Base-by-base conservation (phyloP, 768 basidiomycete species). In the Lentinula edodes region DNA sequence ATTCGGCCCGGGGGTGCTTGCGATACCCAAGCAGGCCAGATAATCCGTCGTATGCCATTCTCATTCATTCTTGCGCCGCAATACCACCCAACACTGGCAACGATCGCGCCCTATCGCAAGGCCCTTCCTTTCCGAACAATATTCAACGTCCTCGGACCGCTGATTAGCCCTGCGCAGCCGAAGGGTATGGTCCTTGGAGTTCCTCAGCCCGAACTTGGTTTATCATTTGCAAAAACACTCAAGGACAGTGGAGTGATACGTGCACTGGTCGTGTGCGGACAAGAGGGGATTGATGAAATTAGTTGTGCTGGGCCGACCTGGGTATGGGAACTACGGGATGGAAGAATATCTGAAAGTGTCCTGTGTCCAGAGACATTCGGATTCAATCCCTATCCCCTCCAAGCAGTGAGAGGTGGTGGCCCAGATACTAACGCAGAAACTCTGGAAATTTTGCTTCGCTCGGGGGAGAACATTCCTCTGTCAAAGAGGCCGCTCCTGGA, bases 61-160 rank as follows among this genome's bases (percentile, higher is more conserved):
- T 86, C 87, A 2, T 98, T 96, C 82, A 88, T 99, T 71, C 87
- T 96, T 63, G 97, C 93, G 0, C 89, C 94, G 0, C 89, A 95
- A 70, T 98, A 94, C 74, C 95, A 98, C 73, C 95, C 95, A 1
- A 73, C 89, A 0, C 81, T 98, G 52, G 91, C 90, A 5, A 75
- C 82, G 60, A 80, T 98, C 65, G 90, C 89, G 0, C 94, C 96
- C 0, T 84, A 89, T 69, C 89, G 96, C 59, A 90, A 89, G 67
- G 76, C 86, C 0, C 84, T 98, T 58, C 93, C 94, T 51, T 98
- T 96, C 78, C 89, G 95, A 51, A 98, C 96, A 8, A 88, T 99
- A 78, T 98, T 97, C 83, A 98, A 99, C 75, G 77, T 95, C 62
- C 80, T 98, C 36, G 95, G 97, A 0, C 97, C 96, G 0, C 82